Percentiles rank a stretch among this genome's conserved stretches.
Evolutionary conservation across 2,329 filamentous ascomycete genomes (phyloP).

Genomic region (Penicillium italicum): DNA sequence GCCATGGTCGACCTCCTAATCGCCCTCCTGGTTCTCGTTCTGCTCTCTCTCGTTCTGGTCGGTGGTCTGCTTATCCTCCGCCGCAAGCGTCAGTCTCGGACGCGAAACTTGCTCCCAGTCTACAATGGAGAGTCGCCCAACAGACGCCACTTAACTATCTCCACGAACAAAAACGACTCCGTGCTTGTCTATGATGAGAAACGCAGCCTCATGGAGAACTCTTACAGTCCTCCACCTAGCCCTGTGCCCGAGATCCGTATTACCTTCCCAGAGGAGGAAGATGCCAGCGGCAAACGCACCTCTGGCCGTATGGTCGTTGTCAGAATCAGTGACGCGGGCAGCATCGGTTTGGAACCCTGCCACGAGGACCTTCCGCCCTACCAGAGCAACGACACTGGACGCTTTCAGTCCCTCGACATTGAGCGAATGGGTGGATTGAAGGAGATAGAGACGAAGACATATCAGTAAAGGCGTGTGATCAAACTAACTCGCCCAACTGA

Average conservation of each 20-base stretch:
- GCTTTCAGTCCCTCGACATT: slow-evolving; percentile 92
- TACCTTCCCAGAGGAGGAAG: slow-evolving; percentile 94
- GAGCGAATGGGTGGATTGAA: slow-evolving; percentile 90
- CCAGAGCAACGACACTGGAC: slow-evolving; percentile 70
- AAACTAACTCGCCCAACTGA: not conserved
- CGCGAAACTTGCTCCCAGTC: slow-evolving; percentile 56
- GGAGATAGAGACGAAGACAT: slow-evolving; percentile 63
- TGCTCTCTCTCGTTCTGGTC: slow-evolving; percentile 66
- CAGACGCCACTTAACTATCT: slow-evolving; percentile 59
- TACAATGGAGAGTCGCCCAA: slow-evolving; percentile 61
- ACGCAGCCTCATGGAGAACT: slow-evolving; percentile 72
- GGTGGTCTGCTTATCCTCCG: slow-evolving; percentile 70
- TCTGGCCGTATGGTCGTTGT: slow-evolving; percentile 89
- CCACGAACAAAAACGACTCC: slow-evolving; percentile 60
- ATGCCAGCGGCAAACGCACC: slow-evolving; percentile 68
- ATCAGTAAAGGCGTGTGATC: slow-evolving; percentile 28
- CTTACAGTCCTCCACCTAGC: slow-evolving; percentile 69
- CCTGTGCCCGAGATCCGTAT: slow-evolving; percentile 97
- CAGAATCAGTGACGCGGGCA: slow-evolving; percentile 78
- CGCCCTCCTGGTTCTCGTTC: slow-evolving; percentile 70
- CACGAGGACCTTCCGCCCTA: slow-evolving; percentile 80
- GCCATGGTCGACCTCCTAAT: slow-evolving; percentile 74
- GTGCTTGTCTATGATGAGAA: slow-evolving; percentile 78
- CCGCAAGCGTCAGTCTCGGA: slow-evolving; percentile 56
- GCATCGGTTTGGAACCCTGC: slow-evolving; percentile 83